These are phyloP conservation scores for Lentinula boryana DNA, from an alignment of 768 basidiomycete genomes.

Conservation along the genomic window DNA sequence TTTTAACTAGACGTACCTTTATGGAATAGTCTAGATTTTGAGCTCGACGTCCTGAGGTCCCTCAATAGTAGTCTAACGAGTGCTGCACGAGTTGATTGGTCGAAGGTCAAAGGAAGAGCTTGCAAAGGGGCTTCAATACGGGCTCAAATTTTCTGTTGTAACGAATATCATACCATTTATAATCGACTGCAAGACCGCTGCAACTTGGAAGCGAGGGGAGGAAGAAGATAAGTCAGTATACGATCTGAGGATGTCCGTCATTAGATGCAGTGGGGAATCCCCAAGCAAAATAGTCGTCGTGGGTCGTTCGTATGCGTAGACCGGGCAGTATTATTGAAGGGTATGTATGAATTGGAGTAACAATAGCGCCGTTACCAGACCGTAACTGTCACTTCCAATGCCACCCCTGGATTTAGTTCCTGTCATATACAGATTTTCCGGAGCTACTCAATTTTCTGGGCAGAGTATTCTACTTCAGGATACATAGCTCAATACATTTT, in stretches of 20 bases:
- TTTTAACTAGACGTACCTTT: constrained; percentile 40
- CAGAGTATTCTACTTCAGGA: not conserved
- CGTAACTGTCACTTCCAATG: not conserved
- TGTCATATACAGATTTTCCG: not conserved
- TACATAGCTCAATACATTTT: not conserved
- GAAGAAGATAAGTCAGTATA: constrained; percentile 44
- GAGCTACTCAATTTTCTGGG: not conserved
- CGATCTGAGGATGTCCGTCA: constrained; percentile 40
- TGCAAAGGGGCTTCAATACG: not conserved
- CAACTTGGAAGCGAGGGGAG: constrained; percentile 39
- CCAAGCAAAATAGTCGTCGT: not conserved
- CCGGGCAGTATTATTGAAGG: not conserved
- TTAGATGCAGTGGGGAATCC: constrained; percentile 13
- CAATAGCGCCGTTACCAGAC: not conserved
- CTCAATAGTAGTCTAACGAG: constrained; percentile 53
- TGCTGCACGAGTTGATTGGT: constrained; percentile 38
- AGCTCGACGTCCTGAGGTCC: constrained; percentile 45
- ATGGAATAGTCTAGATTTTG: constrained; percentile 41
- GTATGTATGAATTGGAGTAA: not conserved
- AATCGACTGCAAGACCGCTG: constrained; percentile 43
- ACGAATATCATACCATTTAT: constrained; percentile 32
- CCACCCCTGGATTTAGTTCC: not conserved
- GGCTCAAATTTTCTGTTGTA: not conserved
- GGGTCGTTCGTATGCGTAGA: not conserved
- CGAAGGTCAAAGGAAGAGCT: constrained; percentile 46